Evolutionary conservation across 2,329 filamentous ascomycete genomes (phyloP), one percentile per base, ranked within the genome.

Genomic region (Hyphodiscus sp.): DNA sequence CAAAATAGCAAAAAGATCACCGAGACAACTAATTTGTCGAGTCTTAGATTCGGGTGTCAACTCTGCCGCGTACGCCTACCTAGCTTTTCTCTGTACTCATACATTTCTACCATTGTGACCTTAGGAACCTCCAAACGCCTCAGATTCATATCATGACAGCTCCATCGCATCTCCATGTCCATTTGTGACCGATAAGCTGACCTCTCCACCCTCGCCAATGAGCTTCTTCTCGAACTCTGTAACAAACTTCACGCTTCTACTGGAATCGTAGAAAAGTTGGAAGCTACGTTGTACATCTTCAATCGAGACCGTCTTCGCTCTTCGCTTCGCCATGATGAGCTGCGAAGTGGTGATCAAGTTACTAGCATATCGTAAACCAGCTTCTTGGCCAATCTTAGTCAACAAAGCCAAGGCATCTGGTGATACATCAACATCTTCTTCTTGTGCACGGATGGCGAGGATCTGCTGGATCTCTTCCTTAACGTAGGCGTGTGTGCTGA

Each of bases 281-380:
- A 92, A 99, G 73, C 90, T 95, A 62, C 92, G 83, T 75, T 96
- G 87, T 13, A 99, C 91, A 67, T 99, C 94, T 52, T 89, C 83
- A 54, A 96, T 80, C 53, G 80, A 82, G 47, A 99, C 89, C 66
- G 92, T 86, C 71, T 89, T 89, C 16, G 87, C 86, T 66, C 85
- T 87, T 61, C 91, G 83, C 79, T 96, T 97, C 65, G 88, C 84
- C 58, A 83, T 84, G 48, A 97, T 80, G 45, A 99, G 80, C 70
- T 95, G 87, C 5, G 90, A 94, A 1, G 94, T 96, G 20, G 89
- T 95, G 72, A 99, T 96, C 52, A 99, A 84, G 69, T 99, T 96
- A 75, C 90, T 95, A n/a, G 91, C 92, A 69, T 99, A 99, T 63
- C 94, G 81, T 49, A 99, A 78, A 20, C 92, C 92, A 1, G 91